These are phyloP conservation scores for Fusarium protoensiforme DNA, from an alignment of 2,329 filamentous ascomycete species.

Conservation along the genomic window DNA sequence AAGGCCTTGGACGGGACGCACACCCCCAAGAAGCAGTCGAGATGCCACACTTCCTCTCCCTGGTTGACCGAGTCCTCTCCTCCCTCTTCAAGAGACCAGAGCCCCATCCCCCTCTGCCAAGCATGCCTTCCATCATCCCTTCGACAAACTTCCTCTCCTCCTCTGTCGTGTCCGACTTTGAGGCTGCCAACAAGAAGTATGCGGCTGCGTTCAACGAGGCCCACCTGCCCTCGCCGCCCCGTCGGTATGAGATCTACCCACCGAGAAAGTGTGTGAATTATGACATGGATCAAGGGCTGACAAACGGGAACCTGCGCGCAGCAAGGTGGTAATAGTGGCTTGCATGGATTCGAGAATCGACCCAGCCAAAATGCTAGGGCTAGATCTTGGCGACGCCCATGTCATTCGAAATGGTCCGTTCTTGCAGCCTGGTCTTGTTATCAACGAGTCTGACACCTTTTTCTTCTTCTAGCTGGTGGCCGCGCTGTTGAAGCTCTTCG, in stretches of 20 bases:
- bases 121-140: conserved; percentile 19
- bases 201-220: conserved; percentile 34
- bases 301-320: conserved; percentile 12
- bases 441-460: background rate
- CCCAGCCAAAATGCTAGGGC: conserved; percentile 69
- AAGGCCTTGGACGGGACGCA: conserved; percentile 17
- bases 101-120: background rate
- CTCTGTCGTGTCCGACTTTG: conserved; percentile 32
- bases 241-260: conserved; percentile 29
- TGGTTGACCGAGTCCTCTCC: background rate
- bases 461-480: conserved; percentile 60
- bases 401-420: conserved; percentile 73
- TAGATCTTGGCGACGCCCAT: conserved; percentile 80
- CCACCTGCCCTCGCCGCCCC: conserved; percentile 36
- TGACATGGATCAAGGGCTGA: conserved; percentile 28
- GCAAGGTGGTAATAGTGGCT: conserved; percentile 63
- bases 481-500: conserved; percentile 76
- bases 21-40: background rate
- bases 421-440: background rate
- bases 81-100: background rate
- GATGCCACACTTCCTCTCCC: conserved; percentile 10
- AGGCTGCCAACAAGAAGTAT: conserved; percentile 38
- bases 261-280: background rate
- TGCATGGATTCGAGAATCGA: conserved; percentile 87
- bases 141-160: background rate